Evolutionary conservation across 768 basidiomycete genomes (phyloP).

Genomic region (Obba rivulosa): DNA sequence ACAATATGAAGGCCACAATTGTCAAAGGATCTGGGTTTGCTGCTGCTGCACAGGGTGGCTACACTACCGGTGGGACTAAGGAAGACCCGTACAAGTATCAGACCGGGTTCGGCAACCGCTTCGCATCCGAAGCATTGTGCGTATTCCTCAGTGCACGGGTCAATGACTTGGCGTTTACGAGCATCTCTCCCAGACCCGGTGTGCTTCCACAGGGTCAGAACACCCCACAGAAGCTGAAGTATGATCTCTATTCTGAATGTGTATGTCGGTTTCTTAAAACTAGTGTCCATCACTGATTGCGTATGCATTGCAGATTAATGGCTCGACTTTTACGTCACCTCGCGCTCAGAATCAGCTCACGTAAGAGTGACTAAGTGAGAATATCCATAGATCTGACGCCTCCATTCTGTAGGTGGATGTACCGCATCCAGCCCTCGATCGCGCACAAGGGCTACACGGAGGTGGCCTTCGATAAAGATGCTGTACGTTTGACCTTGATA

Average conservation of each 20-base stretch:
- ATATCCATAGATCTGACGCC: neutral
- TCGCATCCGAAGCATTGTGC: slow-evolving; percentile 49
- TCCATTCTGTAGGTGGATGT: slow-evolving; percentile 41
- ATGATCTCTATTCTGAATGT: slow-evolving; percentile 52
- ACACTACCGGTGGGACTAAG: slow-evolving; percentile 20
- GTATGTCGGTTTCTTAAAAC: slow-evolving; percentile 24
- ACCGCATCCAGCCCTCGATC: slow-evolving; percentile 58
- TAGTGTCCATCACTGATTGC: neutral
- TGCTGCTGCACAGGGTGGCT: neutral
- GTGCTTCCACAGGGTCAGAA: slow-evolving; percentile 53
- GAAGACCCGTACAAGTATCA: slow-evolving; percentile 53
- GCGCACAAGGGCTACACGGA: slow-evolving; percentile 53
- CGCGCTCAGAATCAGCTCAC: slow-evolving; percentile 42
- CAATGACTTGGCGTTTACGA: neutral
- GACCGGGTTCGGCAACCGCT: slow-evolving; percentile 50
- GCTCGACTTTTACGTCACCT: slow-evolving; percentile 52
- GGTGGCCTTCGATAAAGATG: slow-evolving; percentile 40
- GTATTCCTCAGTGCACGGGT: slow-evolving; percentile 14
- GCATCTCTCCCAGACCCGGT: slow-evolving; percentile 34
- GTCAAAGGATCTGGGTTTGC: too few relatives aligned
- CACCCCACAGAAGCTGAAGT: slow-evolving; percentile 52
- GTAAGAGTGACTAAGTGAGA: slow-evolving; percentile 26
- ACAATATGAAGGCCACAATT: too few relatives aligned
- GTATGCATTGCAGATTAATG: slow-evolving; percentile 33
- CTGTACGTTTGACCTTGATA: neutral